Evolutionary conservation across 768 basidiomycete species (phyloP).

Genomic region (Leucogyrophana mollusca): DNA sequence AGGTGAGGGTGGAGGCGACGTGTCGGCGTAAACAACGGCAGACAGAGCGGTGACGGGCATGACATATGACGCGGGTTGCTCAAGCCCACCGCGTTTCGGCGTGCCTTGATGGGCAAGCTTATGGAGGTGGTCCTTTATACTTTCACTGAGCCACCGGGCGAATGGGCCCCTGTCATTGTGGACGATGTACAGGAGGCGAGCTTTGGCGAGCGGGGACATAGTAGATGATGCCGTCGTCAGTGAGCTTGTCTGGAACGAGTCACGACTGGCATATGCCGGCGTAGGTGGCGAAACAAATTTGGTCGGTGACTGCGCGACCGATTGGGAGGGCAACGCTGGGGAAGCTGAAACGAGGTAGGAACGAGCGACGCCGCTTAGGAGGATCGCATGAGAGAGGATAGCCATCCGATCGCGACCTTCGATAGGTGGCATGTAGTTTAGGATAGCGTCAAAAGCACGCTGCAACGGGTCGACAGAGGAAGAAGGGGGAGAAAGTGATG

Average conservation of each 20-base stretch:
- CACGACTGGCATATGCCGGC: slow-evolving; percentile 1
- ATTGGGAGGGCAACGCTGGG: slow-evolving; percentile 2
- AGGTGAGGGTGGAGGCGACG: slow-evolving; percentile 1
- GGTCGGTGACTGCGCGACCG: slow-evolving; percentile 13
- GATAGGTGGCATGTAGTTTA: slow-evolving; percentile 33
- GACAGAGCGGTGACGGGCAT: slow-evolving; percentile 24
- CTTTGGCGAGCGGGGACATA: slow-evolving; percentile 7
- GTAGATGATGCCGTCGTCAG: slow-evolving; percentile 6
- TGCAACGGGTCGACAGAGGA: slow-evolving; percentile 29
- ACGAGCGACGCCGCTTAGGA: slow-evolving; percentile 37
- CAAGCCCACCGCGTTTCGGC: slow-evolving; percentile 11
- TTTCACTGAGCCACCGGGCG: slow-evolving; percentile 15
- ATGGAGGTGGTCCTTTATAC: slow-evolving; percentile 2
- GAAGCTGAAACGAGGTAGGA: slow-evolving; percentile 30
- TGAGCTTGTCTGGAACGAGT: slow-evolving; percentile 14
- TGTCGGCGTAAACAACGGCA: slow-evolving; percentile 10
- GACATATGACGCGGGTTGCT: slow-evolving; percentile 26
- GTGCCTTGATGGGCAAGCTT: not conserved
- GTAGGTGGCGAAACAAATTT: not conserved
- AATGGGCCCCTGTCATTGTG: slow-evolving; percentile 35
- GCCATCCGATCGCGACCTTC: slow-evolving; percentile 26
- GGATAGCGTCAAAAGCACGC: slow-evolving; percentile 36
- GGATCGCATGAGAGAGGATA: slow-evolving; percentile 37
- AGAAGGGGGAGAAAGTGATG: slow-evolving; percentile 7
- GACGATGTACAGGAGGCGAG: slow-evolving; percentile 34